Evolutionary conservation across 2,329 filamentous ascomycete genomes (phyloP).

Genomic region (Apiospora arundinis): DNA sequence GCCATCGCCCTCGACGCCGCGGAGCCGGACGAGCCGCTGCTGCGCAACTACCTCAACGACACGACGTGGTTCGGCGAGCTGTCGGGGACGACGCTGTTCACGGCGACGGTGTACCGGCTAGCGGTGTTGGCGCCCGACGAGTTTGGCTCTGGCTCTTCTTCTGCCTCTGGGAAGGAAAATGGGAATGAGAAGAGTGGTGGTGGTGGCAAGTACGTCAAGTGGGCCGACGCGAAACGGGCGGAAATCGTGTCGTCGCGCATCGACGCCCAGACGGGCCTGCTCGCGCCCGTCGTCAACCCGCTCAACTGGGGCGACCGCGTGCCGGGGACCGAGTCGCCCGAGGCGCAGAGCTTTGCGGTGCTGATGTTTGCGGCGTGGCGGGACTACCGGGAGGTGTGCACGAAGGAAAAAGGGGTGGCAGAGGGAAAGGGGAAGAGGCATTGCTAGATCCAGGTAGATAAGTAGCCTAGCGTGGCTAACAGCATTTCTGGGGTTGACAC

Average conservation of each 20-base stretch:
- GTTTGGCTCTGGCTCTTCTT: constrained; percentile 34
- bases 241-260: constrained; percentile 44
- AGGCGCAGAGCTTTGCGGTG: constrained; percentile 51
- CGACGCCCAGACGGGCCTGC: constrained; percentile 44
- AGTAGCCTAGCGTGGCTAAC: too few species aligned
- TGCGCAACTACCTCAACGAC: constrained; percentile 55
- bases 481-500: too few species aligned
- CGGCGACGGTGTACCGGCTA: constrained; percentile 52
- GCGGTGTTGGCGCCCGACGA: constrained; percentile 45
- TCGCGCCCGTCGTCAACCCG: constrained; percentile 50
- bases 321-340: constrained; percentile 42
- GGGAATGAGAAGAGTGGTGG: neutral
- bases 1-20: constrained; percentile 38
- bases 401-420: neutral
- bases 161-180: too few species aligned
- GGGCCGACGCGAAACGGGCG: constrained; percentile 49
- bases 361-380: constrained; percentile 49
- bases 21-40: constrained; percentile 39
- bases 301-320: constrained; percentile 43
- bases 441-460: too few species aligned
- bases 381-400: constrained; percentile 37
- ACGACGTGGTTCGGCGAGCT: constrained; percentile 53
- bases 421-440: neutral
- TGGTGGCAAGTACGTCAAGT: constrained; percentile 45
- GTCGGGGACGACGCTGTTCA: constrained; percentile 53